Base-by-base conservation (phyloP, 179 eudicot genomes). In the Heliamphora pulchella region DNA sequence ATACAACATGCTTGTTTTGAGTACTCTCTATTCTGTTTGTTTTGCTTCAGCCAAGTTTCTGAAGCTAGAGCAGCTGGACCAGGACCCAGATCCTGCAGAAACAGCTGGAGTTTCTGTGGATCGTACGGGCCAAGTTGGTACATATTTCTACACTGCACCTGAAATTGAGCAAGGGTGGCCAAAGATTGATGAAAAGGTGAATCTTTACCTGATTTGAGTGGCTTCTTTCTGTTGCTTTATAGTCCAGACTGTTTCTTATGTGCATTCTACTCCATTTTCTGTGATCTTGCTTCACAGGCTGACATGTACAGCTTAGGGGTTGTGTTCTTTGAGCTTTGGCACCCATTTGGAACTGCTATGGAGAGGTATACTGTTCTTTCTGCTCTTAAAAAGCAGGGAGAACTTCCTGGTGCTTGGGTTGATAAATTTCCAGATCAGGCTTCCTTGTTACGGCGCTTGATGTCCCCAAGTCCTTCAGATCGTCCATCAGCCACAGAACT, bases 151-250 rank as follows among this genome's bases (percentile, higher is more conserved):
- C 76, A 96, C 98, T 82, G 98, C 99, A 51, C 99, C 99, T 69
- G 97, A 94, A 89, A 94, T 96, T 85, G 98, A 96, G 88, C 97
- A 94, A 86, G 94, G 96, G 62, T 94, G 98, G 99, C 94, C 98
- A 41, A 94, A 92, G 87, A 94, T 96, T 78, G 91, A 96, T 84
- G 98, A 96, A 83, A 94, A 94, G 94, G 98, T 95, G 58, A 65
- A 47, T 75, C 48, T 76, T 83, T 63, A 11, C 59, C 31, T 70
- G 22, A 15, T 78, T 47, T 64, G 47, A 69, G 71, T 64, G 68
- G 75, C 75, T 48, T 71, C 58, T 71, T 65, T 80, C 46, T 18
- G 64, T 64, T 57, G 59, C 18, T 54, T 57, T 76, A 48, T 63
- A 20, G 20, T 53, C 63, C 48, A 54, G 53, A 81, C 53, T 22